A percentile compares a stretch with the other conserved stretches of the same genome.
phyloP scores from a whole-genome alignment of 208 protist species.

The Trypanosoma caninum region DNA sequence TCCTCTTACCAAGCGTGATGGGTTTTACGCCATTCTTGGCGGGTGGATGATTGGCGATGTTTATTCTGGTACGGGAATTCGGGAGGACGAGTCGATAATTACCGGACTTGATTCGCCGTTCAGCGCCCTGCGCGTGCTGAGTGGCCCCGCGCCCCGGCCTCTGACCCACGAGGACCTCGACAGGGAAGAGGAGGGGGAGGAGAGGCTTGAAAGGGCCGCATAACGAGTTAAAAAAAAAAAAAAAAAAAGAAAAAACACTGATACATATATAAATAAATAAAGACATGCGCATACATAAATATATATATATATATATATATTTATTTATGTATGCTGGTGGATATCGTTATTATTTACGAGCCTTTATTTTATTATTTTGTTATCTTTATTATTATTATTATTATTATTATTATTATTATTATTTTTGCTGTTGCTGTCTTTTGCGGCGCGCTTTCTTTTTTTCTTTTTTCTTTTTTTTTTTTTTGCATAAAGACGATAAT shows the following conservation, averaged over 20 bases:
- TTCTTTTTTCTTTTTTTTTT: too few species aligned
- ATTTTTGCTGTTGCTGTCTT: not conserved
- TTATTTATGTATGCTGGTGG: not conserved
- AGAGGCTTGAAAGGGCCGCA: not conserved
- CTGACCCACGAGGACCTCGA: conserved; percentile 57
- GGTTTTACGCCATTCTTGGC: conserved; percentile 87
- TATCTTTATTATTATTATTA: conserved; percentile 5
- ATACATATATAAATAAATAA: not conserved
- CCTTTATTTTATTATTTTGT: too few species aligned
- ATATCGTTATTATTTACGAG: too few species aligned
- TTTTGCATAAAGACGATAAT: too few species aligned
- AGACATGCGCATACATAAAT: too few species aligned
- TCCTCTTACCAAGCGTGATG: conserved; percentile 55
- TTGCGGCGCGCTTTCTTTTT: too few species aligned
- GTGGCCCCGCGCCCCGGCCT: conserved; percentile 25
- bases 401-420: not conserved
- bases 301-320: conserved; percentile 4
- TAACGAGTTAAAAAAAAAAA: not conserved
- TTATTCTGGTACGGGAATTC: conserved; percentile 75
- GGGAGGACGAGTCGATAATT: conserved; percentile 84
- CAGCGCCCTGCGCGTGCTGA: conserved; percentile 58
- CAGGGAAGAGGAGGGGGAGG: conserved; percentile 46
- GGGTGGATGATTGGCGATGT: conserved; percentile 85
- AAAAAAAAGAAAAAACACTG: conserved; percentile 1
- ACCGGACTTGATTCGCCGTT: conserved; percentile 82